Evolutionary conservation across 2,329 filamentous ascomycete species (phyloP), one percentile per base, ranked within the genome.

Genomic region (Verruconis gallopava): DNA sequence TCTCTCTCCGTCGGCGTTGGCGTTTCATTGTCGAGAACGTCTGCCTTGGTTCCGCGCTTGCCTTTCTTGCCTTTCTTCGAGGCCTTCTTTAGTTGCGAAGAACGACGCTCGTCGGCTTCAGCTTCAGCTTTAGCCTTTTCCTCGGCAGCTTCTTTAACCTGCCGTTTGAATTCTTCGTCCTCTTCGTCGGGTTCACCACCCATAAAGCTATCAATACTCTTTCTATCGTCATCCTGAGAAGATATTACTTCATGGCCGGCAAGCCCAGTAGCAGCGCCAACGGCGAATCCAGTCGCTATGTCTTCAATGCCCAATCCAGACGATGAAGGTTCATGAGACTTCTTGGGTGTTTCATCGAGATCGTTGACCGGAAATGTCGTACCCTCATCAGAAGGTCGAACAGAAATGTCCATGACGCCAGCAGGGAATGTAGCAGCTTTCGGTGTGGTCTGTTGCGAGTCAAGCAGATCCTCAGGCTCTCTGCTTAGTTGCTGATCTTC

Each of bases 391-490:
- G 12, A 32, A 40, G 21, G 15, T 25, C 37, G 20, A 9, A 15
- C 38, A 5, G n/a, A 6, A 20, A 33, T 17, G 17, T 41, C 32
- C 30, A 42, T 34, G 17, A 42, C 40, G 19, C 33, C 33, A 9
- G 32, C 30, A 1, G 40, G 40, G 21, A 42, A 42, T 25, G 25
- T 38, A 42, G 66, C 68, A 3, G 78, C 78, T 46, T 75, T 82
- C 1, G 82, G 81, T 1, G 81, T 86, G 1, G 72, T 70, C 52
- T 84, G 74, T 48, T 77, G 66, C 4, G 79, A 83, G 35, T 68
- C 78, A 5, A 77, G 61, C 20, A 71, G 54, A 38, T 77, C 72
- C 5, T 62, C 52, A 6, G 56, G 52, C 5, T 44, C 22, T 6
- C 40, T 5, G 21, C 13, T 15, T 9, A 15, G 9, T 57, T 44